A percentile compares a stretch with the other conserved stretches of the same genome.
These are phyloP conservation scores for Sicyos edulis DNA, from an alignment of 306 rosid genomes.

Conservation along the genomic window DNA sequence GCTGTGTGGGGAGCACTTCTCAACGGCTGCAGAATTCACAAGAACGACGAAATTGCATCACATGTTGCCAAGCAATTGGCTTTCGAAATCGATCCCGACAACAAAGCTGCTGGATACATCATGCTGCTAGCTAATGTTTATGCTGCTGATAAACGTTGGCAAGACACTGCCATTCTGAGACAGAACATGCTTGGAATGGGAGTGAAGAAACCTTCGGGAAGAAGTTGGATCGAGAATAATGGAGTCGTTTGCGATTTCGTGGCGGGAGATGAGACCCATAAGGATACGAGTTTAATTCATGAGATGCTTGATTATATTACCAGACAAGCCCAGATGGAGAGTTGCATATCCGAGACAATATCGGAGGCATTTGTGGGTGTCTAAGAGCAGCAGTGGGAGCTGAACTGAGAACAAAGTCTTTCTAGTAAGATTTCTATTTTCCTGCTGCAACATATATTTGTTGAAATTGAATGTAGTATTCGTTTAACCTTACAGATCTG, in stretches of 20 bases:
- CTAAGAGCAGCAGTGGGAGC: neutral
- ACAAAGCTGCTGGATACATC: conserved; percentile 54
- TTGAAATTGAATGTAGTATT: neutral
- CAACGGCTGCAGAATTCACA: conserved; percentile 65
- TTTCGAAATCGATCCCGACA: conserved; percentile 34
- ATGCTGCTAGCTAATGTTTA: conserved; percentile 60
- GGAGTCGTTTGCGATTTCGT: conserved; percentile 52
- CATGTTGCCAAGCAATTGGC: conserved; percentile 35
- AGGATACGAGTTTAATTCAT: conserved; percentile 23
- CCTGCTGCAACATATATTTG: neutral
- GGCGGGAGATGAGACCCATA: conserved; percentile 51
- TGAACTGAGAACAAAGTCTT: neutral
- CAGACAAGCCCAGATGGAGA: conserved; percentile 35
- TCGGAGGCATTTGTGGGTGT: conserved; percentile 18
- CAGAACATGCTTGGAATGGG: conserved; percentile 54
- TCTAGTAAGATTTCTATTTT: conserved; percentile 2
- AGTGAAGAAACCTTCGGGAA: conserved; percentile 59
- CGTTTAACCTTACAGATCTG: neutral
- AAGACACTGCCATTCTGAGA: conserved; percentile 49
- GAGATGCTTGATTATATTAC: conserved; percentile 42
- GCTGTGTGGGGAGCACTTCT: conserved; percentile 77
- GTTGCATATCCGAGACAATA: conserved; percentile 26
- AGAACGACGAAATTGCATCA: conserved; percentile 51
- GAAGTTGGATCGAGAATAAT: conserved; percentile 60
- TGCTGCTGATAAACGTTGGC: conserved; percentile 56